These are phyloP conservation scores for Ogataea sp. DNA, from an alignment of 805 yeast species.

Conservation along the genomic window DNA sequence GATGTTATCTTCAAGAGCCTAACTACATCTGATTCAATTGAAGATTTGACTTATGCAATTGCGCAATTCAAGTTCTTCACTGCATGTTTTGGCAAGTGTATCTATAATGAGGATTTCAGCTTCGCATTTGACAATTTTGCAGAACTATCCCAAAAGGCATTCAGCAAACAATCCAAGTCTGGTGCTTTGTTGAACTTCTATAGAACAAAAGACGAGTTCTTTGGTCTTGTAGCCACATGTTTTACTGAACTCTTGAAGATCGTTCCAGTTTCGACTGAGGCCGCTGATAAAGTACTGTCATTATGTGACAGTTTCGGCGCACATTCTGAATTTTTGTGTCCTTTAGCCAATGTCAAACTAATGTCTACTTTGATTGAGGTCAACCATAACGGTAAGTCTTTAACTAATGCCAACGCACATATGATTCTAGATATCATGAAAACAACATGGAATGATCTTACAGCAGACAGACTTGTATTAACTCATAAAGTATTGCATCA, in stretches of 20 bases:
- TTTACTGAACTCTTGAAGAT: slow-evolving; percentile 9
- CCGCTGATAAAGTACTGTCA: slow-evolving; percentile 5
- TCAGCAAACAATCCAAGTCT: slow-evolving; percentile 11
- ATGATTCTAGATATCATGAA: slow-evolving; percentile 26
- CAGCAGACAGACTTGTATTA: slow-evolving; percentile 51
- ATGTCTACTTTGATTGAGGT: slow-evolving; percentile 4
- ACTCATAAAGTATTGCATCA: slow-evolving; percentile 61
- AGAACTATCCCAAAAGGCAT: slow-evolving; percentile 11
- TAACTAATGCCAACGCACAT: slow-evolving; percentile 8
- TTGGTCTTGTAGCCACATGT: slow-evolving; percentile 20
- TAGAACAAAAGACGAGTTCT: slow-evolving; percentile 33
- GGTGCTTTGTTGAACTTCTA: slow-evolving; percentile 28
- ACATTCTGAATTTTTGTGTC: slow-evolving; percentile 13
- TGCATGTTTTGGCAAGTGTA: slow-evolving; percentile 13
- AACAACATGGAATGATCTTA: slow-evolving; percentile 51
- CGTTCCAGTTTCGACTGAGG: background rate
- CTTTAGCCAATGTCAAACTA: slow-evolving; percentile 10
- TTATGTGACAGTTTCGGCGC: slow-evolving; percentile 7
- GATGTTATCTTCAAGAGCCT: slow-evolving; percentile 8
- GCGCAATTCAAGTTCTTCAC: slow-evolving; percentile 18
- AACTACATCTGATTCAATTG: slow-evolving; percentile 8
- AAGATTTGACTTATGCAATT: slow-evolving; percentile 13
- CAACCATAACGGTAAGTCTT: slow-evolving; percentile 3
- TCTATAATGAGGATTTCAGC: slow-evolving; percentile 13
- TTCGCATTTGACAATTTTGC: slow-evolving; percentile 14